Base-by-base conservation (phyloP, 2,329 filamentous ascomycete species). In the Alternaria conjuncta region DNA sequence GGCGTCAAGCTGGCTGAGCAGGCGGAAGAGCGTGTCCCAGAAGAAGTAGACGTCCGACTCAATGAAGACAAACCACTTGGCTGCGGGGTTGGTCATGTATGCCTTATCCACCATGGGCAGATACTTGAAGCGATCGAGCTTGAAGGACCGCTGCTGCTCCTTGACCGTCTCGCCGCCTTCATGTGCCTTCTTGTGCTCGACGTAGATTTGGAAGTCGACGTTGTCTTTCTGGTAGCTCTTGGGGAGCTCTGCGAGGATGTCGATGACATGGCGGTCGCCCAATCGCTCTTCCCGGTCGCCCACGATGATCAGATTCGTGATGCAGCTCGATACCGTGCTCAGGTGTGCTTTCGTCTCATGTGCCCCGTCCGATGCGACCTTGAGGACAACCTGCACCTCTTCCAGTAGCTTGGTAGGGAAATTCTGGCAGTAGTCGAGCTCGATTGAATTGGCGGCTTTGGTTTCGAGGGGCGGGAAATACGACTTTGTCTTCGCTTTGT, bases 81-180 rank as follows among this genome's bases (percentile, higher is more conserved):
- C 76, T 51, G 73, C 72, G 23, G 78, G 78, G 53, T 74, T 75
- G 51, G 79, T 55, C 13, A 71, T 70, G 61, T 84, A 80, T 0
- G 85, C 83, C 74, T 86, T 85, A 63, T 86, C 83, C 4, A 86
- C 83, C 80, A 87, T 84, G 41, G 86, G 86, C 57, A 87, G 78
- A 73, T 87, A 87, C 75, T 88, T 88, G 84, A 85, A 87, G 69
- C 86, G 86, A 71, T 88, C 86, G 26, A 87, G 78, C 65, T 82
- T 84, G 85, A 86, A 87, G 36, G 84, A 85, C 0, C 84, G 83
- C 53, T 71, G 82, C 61, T 79, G 75, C 84, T 85, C 85, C 61
- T 85, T 83, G 62, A 75, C 78, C 71, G 64, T 76, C 71, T 69
- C 80, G 70, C 71, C 78, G 55, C 79, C 75, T 20, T 73, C 71